These are phyloP conservation scores for Tylopilus sp. DNA, from an alignment of 768 basidiomycete species.

Conservation along the genomic window DNA sequence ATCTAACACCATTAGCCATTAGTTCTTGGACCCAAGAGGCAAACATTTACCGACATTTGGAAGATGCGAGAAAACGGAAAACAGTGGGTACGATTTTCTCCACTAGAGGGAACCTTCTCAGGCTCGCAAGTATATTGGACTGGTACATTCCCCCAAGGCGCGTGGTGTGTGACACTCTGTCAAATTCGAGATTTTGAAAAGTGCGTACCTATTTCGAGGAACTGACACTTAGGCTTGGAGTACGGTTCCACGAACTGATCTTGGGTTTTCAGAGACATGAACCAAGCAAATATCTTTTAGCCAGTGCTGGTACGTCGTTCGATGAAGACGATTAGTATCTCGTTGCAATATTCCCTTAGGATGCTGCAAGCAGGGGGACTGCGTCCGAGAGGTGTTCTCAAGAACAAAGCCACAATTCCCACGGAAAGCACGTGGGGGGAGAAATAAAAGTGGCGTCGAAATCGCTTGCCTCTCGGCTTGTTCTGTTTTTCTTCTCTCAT, in stretches of 20 bases:
- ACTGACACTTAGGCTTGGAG: conserved; percentile 43
- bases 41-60: conserved; percentile 48
- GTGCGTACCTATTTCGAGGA: conserved; percentile 54
- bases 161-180: conserved; percentile 2
- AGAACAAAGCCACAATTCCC: conserved; percentile 18
- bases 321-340: background rate
- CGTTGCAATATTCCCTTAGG: too few species aligned
- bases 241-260: background rate
- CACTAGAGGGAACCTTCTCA: conserved; percentile 24
- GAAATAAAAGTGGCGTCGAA: conserved; percentile 30
- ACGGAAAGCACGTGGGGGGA: conserved; percentile 29
- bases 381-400: conserved; percentile 6
- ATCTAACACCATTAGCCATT: conserved; percentile 41
- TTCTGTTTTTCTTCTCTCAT: conserved; percentile 26
- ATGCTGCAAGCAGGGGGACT: too few species aligned
- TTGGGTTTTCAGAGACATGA: conserved; percentile 5
- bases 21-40: conserved; percentile 4
- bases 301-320: background rate
- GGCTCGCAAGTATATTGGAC: conserved; percentile 64
- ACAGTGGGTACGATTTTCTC: conserved; percentile 46
- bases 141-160: conserved; percentile 7
- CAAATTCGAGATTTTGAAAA: background rate
- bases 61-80: conserved; percentile 76
- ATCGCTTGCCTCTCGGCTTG: conserved; percentile 14
- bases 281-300: background rate